Evolutionary conservation across 2,329 filamentous ascomycete species (phyloP).

Genomic region (Diaporthe caulivora): DNA sequence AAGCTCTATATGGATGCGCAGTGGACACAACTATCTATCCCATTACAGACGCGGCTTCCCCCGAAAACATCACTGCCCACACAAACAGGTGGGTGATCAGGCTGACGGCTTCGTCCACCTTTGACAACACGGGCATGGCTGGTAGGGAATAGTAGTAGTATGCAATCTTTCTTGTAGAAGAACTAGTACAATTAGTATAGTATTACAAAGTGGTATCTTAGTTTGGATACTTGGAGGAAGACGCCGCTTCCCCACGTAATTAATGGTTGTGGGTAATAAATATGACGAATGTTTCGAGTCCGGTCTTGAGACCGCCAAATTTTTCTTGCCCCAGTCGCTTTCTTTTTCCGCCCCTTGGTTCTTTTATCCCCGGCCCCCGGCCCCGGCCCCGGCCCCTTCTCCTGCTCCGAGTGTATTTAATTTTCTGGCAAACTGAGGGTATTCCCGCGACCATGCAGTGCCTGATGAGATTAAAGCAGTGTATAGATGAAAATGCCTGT

Average conservation of each 20-base stretch:
- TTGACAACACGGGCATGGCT: background rate
- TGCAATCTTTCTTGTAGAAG: background rate
- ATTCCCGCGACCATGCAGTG: conserved; percentile 26
- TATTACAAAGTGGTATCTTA: conserved; percentile 22
- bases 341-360: background rate
- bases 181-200: conserved; percentile 26
- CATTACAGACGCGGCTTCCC: background rate
- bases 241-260: conserved; percentile 16
- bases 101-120: background rate
- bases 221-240: conserved; percentile 5
- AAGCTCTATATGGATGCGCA: too few relatives aligned
- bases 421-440: conserved; percentile 14
- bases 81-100: too few relatives aligned
- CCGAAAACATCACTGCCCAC: background rate
- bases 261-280: conserved; percentile 11
- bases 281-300: background rate
- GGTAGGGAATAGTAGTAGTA: background rate
- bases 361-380: background rate
- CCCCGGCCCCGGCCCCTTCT: too few relatives aligned
- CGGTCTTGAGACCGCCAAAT: background rate
- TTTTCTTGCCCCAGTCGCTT: background rate
- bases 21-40: too few relatives aligned
- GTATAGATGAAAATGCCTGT: conserved; percentile 26
- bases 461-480: conserved; percentile 14
- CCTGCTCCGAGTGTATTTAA: background rate